Conservation (phyloP, 495 filamentous ascomycete genomes). For the Penicillium tannophilum region DNA sequence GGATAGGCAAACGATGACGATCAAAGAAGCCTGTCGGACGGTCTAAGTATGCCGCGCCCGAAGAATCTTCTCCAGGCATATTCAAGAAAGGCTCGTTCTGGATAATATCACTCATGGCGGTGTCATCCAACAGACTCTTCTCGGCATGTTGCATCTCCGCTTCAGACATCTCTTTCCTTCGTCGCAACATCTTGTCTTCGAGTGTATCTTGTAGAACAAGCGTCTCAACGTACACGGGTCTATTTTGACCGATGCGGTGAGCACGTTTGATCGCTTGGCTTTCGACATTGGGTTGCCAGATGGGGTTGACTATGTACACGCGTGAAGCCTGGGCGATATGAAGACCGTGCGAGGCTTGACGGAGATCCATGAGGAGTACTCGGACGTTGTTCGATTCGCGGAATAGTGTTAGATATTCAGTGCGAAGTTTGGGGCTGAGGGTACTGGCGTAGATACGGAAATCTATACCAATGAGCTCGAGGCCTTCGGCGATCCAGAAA, state of each 20-base stretch:
- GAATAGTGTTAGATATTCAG: slow-evolving; percentile 77
- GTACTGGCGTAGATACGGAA: slow-evolving; percentile 83
- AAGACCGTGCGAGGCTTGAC: slow-evolving; percentile 83
- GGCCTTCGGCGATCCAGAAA: slow-evolving; percentile 76
- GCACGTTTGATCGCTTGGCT: slow-evolving; percentile 92
- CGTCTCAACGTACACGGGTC: slow-evolving; percentile 83
- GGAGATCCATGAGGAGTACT: slow-evolving; percentile 87
- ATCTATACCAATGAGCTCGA: slow-evolving; percentile 75
- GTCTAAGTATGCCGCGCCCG: slow-evolving; percentile 28
- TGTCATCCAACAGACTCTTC: slow-evolving; percentile 72
- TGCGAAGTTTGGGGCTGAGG: slow-evolving; percentile 59
- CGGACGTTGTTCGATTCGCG: slow-evolving; percentile 63
- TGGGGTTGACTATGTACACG: slow-evolving; percentile 90
- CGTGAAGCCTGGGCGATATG: slow-evolving; percentile 80
- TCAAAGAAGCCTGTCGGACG: slow-evolving; percentile 41
- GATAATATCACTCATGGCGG: slow-evolving; percentile 76
- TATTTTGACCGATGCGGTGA: slow-evolving; percentile 82
- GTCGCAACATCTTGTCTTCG: slow-evolving; percentile 80
- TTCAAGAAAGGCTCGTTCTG: slow-evolving; percentile 67
- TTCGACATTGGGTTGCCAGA: slow-evolving; percentile 82
- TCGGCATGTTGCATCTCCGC: slow-evolving; percentile 70
- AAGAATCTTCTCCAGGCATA: slow-evolving; percentile 46
- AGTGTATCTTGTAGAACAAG: slow-evolving; percentile 79
- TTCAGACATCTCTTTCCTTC: slow-evolving; percentile 75
- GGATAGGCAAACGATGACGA: slow-evolving; percentile 41